A percentile compares a stretch with the other conserved stretches of the same genome.
Evolutionary conservation across 306 rosid genomes (phyloP).

Genomic region (Vigna radiata): DNA sequence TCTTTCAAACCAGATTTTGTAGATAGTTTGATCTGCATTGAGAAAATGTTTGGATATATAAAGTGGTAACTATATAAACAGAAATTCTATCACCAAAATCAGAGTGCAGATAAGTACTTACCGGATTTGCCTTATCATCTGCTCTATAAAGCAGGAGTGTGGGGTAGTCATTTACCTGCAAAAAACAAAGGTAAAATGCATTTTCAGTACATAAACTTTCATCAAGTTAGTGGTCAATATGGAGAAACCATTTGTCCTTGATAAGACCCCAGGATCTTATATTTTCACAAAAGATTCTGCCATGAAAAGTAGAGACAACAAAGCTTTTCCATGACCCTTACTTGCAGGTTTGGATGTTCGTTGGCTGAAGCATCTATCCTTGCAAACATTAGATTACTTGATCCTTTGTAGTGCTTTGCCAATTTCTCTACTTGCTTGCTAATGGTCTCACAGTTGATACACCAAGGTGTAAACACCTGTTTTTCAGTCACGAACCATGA

Average conservation of each 20-base stretch:
- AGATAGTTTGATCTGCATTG: constrained; percentile 74
- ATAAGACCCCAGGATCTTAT: constrained; percentile 22
- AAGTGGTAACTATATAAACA: not conserved
- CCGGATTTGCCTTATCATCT: constrained; percentile 77
- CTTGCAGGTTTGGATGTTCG: constrained; percentile 89
- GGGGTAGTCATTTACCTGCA: constrained; percentile 83
- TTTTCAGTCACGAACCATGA: constrained; percentile 44
- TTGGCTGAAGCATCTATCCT: constrained; percentile 80
- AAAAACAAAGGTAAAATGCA: constrained; percentile 24
- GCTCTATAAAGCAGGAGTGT: constrained; percentile 72
- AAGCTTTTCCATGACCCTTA: constrained; percentile 44
- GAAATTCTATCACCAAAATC: constrained; percentile 22
- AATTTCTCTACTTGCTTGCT: constrained; percentile 85
- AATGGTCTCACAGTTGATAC: constrained; percentile 79
- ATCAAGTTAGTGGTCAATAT: constrained; percentile 5
- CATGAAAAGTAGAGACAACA: constrained; percentile 15
- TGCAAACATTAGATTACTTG: constrained; percentile 64
- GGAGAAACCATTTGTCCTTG: constrained; percentile 1
- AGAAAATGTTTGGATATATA: constrained; percentile 16
- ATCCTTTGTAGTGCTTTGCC: constrained; percentile 90
- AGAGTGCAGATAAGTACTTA: constrained; percentile 44
- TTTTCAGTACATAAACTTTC: constrained; percentile 38
- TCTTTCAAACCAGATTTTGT: constrained; percentile 86
- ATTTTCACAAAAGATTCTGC: constrained; percentile 22
- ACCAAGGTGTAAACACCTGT: constrained; percentile 95